Evolutionary conservation across 78 protist genomes (phyloP), one percentile per base, ranked within the genome.

Genomic region (Dictyostelium intermedium): DNA sequence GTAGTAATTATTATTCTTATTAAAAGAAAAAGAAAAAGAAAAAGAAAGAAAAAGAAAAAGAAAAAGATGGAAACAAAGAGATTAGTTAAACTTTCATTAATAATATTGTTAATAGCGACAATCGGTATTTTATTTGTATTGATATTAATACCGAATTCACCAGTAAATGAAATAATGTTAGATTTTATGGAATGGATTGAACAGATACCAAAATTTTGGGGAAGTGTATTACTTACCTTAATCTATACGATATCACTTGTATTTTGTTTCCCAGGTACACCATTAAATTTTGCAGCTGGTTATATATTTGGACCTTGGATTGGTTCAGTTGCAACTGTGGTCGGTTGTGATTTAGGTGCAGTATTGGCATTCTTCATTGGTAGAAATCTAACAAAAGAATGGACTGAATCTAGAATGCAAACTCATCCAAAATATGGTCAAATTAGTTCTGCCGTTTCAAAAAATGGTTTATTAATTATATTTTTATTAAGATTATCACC

Each of bases 401-500:
- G 94, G 94, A 84, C 94, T 20, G 87, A 34, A 23, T n/a, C 72
- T 30, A 53, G 82, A 89, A 89, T 89, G 78, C 82, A 89, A 70
- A n/a, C 60, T 16, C 82, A 89, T 77, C 47, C 82, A 66, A 78
- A 34, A 78, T 89, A 89, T 47, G 73, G 94, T 81, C 94, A 89
- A 80, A 89, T 89, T 56, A 84, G 82, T 80, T n/a, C 20, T 14
- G 94, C 94, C 5, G 94, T 89, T n/a, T 74, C 47, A 34, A 89
- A 89, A 50, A 89, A 89, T 80, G 79, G 94, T 69, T 70, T 89
- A 43, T 69, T 89, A 80, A 89, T 89, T 50, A 89, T 89, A 18
- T 89, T 89, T 34, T 69, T 89, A 56, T 89, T 89, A 89, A 83
- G 94, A 79, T 47, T 89, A 80, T 89, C 94, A 70, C 94, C 94